A percentile compares a stretch with the other conserved stretches of the same genome.
Conservation (phyloP, 2,329 filamentous ascomycete genomes). For the Beauveria rudraprayagi region DNA sequence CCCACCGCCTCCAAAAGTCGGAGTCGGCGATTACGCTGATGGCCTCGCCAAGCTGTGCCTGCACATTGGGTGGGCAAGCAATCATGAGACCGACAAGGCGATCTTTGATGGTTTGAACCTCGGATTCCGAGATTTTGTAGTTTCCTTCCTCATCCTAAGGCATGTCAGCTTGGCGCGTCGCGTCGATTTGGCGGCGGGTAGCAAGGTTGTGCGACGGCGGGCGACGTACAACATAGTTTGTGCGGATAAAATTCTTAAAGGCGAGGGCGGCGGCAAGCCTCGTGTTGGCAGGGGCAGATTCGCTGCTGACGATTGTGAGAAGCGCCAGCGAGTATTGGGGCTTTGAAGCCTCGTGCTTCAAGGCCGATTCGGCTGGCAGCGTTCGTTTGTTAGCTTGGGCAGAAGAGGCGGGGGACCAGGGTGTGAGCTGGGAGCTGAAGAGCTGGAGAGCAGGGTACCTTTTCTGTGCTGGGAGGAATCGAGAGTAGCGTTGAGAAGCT, state of each 20-base stretch:
- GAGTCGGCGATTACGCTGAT: slow-evolving; percentile 97
- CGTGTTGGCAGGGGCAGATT: slow-evolving; percentile 64
- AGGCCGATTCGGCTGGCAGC: slow-evolving; percentile 65
- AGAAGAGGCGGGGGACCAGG: slow-evolving; percentile 18
- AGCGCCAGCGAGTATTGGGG: slow-evolving; percentile 82
- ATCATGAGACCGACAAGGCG: slow-evolving; percentile 98
- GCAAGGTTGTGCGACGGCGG: neutral
- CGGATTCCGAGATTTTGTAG: slow-evolving; percentile 76
- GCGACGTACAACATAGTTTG: slow-evolving; percentile 71
- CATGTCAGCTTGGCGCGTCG: slow-evolving; percentile 14
- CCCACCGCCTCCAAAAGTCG: slow-evolving; percentile 94
- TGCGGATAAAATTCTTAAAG: slow-evolving; percentile 97
- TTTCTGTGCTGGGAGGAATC: slow-evolving; percentile 82
- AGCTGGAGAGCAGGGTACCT: slow-evolving; percentile 48
- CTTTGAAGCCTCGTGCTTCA: slow-evolving; percentile 72
- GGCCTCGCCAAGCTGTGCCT: slow-evolving; percentile 89
- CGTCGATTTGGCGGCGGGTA: slow-evolving; percentile 1
- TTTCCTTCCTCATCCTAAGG: slow-evolving; percentile 80
- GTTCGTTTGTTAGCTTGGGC: slow-evolving; percentile 29
- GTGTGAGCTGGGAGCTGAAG: slow-evolving; percentile 17
- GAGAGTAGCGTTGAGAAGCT: slow-evolving; percentile 84
- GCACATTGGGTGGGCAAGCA: slow-evolving; percentile 74
- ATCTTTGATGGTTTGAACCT: slow-evolving; percentile 85
- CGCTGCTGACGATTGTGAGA: slow-evolving; percentile 80
- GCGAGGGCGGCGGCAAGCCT: slow-evolving; percentile 82